Evolutionary conservation across 192 early-diverging fungal species (phyloP).

Genomic region (Backusella circina): DNA sequence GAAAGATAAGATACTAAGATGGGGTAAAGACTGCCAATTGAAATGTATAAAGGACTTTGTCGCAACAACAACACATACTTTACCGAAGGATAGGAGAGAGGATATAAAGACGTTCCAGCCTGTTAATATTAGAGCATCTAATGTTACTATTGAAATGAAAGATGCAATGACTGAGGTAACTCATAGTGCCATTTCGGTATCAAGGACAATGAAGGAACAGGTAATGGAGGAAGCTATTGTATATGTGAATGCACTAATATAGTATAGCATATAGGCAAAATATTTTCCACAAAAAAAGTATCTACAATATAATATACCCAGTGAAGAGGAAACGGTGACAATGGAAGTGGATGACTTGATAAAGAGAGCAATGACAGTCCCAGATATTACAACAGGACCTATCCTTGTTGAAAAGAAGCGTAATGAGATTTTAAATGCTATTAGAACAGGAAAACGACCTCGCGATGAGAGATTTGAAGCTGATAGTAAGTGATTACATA

Average conservation of each 20-base stretch:
- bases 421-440: conserved; percentile 21
- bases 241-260: neutral
- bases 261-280: neutral
- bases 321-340: neutral
- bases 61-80: neutral
- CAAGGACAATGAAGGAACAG: conserved; percentile 17
- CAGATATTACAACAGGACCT: conserved; percentile 25
- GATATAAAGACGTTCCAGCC: conserved; percentile 5
- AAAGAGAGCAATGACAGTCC: conserved; percentile 9
- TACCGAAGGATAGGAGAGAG: neutral
- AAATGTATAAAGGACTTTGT: neutral
- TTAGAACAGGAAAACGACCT: conserved; percentile 26
- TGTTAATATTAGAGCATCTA: conserved; percentile 15
- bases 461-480: conserved; percentile 10
- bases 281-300: neutral
- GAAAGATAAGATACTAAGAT: conserved; percentile 19
- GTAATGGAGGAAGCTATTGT: neutral
- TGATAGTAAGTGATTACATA: conserved; percentile 8
- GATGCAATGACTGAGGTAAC: neutral
- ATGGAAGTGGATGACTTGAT: conserved; percentile 9
- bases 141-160: neutral
- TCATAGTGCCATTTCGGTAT: neutral
- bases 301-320: neutral
- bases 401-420: conserved; percentile 30
- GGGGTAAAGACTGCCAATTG: neutral